phyloP scores from a whole-genome alignment of 2,329 filamentous ascomycete species.

The Trichoderma citrinoviride region DNA sequence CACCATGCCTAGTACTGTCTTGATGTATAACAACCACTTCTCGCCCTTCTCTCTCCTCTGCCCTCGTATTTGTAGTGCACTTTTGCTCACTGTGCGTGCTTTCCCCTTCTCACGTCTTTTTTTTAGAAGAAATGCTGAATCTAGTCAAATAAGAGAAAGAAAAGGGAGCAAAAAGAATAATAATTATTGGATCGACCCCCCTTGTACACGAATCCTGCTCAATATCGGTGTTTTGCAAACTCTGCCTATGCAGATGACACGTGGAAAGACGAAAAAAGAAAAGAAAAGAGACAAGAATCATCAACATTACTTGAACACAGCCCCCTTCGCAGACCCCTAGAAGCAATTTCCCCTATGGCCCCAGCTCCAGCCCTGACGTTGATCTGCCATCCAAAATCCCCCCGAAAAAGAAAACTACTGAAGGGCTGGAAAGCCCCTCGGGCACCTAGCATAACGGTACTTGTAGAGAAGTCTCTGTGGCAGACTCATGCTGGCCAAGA shows the following conservation, averaged over 20 bases:
- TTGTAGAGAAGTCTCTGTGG: not conserved
- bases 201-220: slow-evolving; percentile 23
- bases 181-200: slow-evolving; percentile 21
- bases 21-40: too few species aligned
- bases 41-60: not conserved
- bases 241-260: slow-evolving; percentile 15
- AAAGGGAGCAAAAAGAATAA: slow-evolving; percentile 20
- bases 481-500: not conserved
- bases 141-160: slow-evolving; percentile 19
- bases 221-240: slow-evolving; percentile 21
- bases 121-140: not conserved
- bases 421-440: not conserved
- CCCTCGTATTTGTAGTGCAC: slow-evolving; percentile 21
- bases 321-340: not conserved
- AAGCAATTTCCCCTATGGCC: not conserved
- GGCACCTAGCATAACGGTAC: not conserved
- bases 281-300: slow-evolving; percentile 10
- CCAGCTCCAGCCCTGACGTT: slow-evolving; percentile 1
- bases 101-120: not conserved
- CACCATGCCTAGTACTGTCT: too few species aligned
- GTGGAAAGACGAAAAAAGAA: slow-evolving; percentile 6
- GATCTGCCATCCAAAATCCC: slow-evolving; percentile 7
- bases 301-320: slow-evolving; percentile 20
- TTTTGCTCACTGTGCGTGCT: not conserved
- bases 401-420: not conserved